Percentiles rank a stretch among this genome's conserved stretches.
Conservation (phyloP, 1,284 basidiomycete species). For the Fomitopsis schrenkii region DNA sequence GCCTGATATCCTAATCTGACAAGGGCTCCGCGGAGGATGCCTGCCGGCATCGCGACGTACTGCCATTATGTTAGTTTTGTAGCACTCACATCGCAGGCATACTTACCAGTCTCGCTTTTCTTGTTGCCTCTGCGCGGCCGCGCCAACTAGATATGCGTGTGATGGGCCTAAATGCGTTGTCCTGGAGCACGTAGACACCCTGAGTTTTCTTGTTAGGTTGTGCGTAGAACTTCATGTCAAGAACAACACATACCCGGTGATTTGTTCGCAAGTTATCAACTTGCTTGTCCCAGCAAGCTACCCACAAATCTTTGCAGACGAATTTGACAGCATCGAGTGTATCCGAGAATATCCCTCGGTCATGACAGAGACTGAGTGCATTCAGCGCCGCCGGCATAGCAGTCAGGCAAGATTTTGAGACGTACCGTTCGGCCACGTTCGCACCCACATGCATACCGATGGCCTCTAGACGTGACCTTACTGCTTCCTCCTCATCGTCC, state of each 20-base stretch:
- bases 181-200: constrained; percentile 94
- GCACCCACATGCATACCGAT: constrained; percentile 88
- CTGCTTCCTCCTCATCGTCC: constrained; percentile 73
- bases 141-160: constrained; percentile 75
- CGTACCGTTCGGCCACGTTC: constrained; percentile 81
- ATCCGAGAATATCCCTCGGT: constrained; percentile 72
- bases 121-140: constrained; percentile 71
- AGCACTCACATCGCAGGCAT: background rate
- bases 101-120: constrained; percentile 66
- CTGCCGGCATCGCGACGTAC: constrained; percentile 79
- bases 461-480: constrained; percentile 68
- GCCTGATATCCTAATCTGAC: constrained; percentile 72
- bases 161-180: constrained; percentile 86
- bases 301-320: constrained; percentile 95
- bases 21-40: constrained; percentile 81
- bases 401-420: constrained; percentile 4
- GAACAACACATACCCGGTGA: constrained; percentile 60
- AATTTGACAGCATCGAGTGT: constrained; percentile 93
- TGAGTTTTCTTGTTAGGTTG: constrained; percentile 24
- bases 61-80: constrained; percentile 24
- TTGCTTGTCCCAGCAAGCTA: constrained; percentile 86
- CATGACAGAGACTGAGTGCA: constrained; percentile 61
- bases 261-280: constrained; percentile 95
- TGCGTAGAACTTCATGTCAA: background rate
- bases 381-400: background rate